Percentiles rank a stretch among this genome's conserved stretches.
These are phyloP conservation scores for Parachaetomium inaequale DNA, from an alignment of 495 filamentous ascomycete species.

Conservation along the genomic window DNA sequence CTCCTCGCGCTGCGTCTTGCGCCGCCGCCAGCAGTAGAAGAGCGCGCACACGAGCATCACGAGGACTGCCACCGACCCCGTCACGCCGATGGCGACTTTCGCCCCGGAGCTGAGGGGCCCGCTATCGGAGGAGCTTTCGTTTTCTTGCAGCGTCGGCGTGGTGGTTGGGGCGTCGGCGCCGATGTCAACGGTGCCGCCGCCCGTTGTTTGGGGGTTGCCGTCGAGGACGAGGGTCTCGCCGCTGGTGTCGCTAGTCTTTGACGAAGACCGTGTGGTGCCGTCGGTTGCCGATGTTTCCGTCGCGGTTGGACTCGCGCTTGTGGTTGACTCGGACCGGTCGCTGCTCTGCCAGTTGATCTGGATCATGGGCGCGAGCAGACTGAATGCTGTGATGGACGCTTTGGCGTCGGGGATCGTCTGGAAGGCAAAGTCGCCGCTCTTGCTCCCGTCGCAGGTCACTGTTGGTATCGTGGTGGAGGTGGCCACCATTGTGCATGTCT, in stretches of 20 bases:
- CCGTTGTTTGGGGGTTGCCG: neutral
- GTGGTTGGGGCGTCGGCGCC: neutral
- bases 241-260: slow-evolving; percentile 13
- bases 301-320: neutral
- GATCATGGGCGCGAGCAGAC: slow-evolving; percentile 35
- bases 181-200: neutral
- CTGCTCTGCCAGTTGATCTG: slow-evolving; percentile 37
- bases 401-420: slow-evolving; percentile 24
- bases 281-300: neutral
- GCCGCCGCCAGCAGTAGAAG: slow-evolving; percentile 28
- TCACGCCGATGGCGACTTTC: slow-evolving; percentile 30
- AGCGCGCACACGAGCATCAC: slow-evolving; percentile 17
- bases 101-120: slow-evolving; percentile 2
- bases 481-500: slow-evolving; percentile 31
- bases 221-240: slow-evolving; percentile 20
- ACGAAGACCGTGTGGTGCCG: neutral
- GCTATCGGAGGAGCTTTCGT: neutral
- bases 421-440: slow-evolving; percentile 18
- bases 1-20: slow-evolving; percentile 23
- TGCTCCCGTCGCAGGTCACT: slow-evolving; percentile 29
- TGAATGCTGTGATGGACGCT: slow-evolving; percentile 28
- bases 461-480: slow-evolving; percentile 28
- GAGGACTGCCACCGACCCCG: slow-evolving; percentile 19
- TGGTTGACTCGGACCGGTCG: slow-evolving; percentile 19
- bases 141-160: neutral